Base-by-base conservation (phyloP, 768 basidiomycete genomes). In the Mycena leptocephala region DNA sequence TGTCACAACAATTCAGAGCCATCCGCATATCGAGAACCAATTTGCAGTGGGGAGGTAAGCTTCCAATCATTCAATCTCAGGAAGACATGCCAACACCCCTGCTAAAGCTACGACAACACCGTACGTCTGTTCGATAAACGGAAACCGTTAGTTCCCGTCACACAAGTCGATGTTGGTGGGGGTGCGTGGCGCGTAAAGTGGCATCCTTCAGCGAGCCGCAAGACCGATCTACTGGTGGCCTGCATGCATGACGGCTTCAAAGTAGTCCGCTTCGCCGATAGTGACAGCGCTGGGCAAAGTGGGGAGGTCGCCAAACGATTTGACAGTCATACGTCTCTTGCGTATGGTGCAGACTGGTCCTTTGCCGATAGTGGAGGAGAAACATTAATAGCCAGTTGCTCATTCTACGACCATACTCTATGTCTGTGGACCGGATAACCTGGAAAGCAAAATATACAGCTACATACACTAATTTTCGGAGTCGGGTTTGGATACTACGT, bases 221-320 rank as follows among this genome's bases (percentile, higher is more conserved):
- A 89, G 76, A 80, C 90, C 43, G 95, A 97, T 80, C 88, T 99
- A 2, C 90, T 99, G 24, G 92, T 97, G n/a, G 98, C 97, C 0
- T 97, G 95, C 81, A 99, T 99, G 98, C 97, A 98, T 81, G 97
- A 97, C 76, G 97, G 98, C 13, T 97, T 96, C 90, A 98, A 98
- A 82, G 88, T 98, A 8, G 83, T 97, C 58, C 87, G 84, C 2
- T 92, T 95, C 72, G 84, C 82, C 32, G 78, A 43, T 53, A 16
- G 56, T 59, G 33, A 61, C 35, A 59, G 76, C 76, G 24, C 79
- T 43, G 37, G 82, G 69, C 48, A 71, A 28, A 56, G 78, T 59
- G 84, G 88, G 65, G 82, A 88, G 53, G 85, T 93, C 37, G 76
- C 89, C 11, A 90, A 87, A 75, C 89, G 92, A 22, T 96, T 95